Base-by-base conservation (phyloP, 768 basidiomycete species). In the Cubamyces sp. region DNA sequence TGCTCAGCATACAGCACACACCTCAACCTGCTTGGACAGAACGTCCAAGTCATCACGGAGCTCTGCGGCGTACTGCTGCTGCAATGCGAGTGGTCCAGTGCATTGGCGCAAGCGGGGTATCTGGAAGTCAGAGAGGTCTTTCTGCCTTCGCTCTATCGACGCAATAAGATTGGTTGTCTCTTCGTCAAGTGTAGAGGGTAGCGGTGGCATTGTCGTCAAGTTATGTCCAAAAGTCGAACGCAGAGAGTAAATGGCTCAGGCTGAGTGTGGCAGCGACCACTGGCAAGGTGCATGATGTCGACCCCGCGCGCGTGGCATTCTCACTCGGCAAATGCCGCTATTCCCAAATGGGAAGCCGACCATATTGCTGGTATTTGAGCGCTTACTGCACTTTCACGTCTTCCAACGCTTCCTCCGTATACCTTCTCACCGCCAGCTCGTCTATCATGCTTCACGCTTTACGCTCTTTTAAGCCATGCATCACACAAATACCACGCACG, bases 61-160 rank as follows among this genome's bases (percentile, higher is more conserved):
- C 70, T 94, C 92, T 4, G 84, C 85, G 0, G 87, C 86, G 55
- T 89, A 79, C 50, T 85, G 82, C 70, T 94, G 88, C 67, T 96
- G 94, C 3, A 84, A 70, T 0, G 81, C 72, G 11, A 91, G 76
- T 1, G 94, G 88, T 0, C 90, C 92, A 9, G 74, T 77, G 72
- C 91, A 96, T 54, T 77, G 69, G 9, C 81, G 79, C 52, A 97
- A 78, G 2, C 90, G 84, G 1, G 93, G 91, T 37, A 97, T 81
- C 73, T 94, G 91, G 67, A 86, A 86, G 12, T 86, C 78, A 3
- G 78, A 68, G 7, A 96, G 72, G 74, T 94, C 92, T 3, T 74
- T 80, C 62, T 85, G 78, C 11, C 84, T 80, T 23, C 91, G 78
- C 47, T 82, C 77, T 5, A 86, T 73, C 3, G 78, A 78, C 4